A percentile compares a stretch with the other conserved stretches of the same genome.
Conservation (phyloP, 2,329 filamentous ascomycete genomes). For the Polytolypa hystricis region DNA sequence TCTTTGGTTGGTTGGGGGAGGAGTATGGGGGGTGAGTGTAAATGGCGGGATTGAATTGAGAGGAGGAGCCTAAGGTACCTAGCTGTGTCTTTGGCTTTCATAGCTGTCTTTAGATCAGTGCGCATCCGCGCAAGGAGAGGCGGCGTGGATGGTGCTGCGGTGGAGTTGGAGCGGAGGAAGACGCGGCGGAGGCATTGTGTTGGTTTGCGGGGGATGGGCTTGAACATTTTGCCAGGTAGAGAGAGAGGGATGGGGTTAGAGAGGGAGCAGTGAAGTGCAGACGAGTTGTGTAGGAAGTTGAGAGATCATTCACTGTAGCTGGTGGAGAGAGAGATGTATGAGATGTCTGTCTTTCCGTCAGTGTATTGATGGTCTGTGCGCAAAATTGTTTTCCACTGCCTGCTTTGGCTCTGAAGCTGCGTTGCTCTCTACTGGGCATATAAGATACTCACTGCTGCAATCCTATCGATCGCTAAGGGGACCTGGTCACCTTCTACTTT, state of each 20-base stretch:
- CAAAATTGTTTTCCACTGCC: conserved; percentile 29
- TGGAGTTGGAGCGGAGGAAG: conserved; percentile 30
- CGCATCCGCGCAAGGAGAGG: conserved; percentile 35
- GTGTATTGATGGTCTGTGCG: conserved; percentile 20
- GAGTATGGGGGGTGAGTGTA: background rate
- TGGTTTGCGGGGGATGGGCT: conserved; percentile 18
- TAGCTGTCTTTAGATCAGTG: conserved; percentile 37
- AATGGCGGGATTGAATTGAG: conserved; percentile 1
- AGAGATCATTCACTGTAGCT: no score
- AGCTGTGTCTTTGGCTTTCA: conserved; percentile 38
- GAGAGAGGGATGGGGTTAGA: conserved; percentile 2
- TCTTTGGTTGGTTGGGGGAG: background rate
- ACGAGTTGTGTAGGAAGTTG: no score
- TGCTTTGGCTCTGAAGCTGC: no score
- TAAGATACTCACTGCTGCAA: no score
- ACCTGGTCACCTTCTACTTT: no score
- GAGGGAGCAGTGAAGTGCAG: background rate
- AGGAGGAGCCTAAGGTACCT: conserved; percentile 22
- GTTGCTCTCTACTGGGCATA: no score
- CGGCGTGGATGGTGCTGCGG: conserved; percentile 24
- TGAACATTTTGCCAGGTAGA: no score
- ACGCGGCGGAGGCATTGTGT: conserved; percentile 12
- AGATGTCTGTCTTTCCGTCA: background rate
- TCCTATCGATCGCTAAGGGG: no score
- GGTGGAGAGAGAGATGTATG: background rate